Percentiles rank a stretch among this genome's conserved stretches.
phyloP scores from a whole-genome alignment of 2,329 filamentous ascomycete genomes.

The Calonectria hawksworthii region DNA sequence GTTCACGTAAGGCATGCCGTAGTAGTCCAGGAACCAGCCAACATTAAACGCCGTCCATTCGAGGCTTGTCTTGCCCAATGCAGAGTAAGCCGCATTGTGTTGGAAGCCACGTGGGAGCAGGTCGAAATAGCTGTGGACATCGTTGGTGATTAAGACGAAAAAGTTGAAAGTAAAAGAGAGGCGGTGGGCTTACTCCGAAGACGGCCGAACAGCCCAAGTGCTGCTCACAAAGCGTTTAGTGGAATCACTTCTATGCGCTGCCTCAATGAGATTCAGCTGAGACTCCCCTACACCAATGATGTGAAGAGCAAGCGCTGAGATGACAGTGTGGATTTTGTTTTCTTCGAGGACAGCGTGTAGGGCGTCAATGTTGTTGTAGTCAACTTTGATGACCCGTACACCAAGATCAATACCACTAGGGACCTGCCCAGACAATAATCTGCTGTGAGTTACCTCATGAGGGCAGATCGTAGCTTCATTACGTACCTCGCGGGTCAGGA shows the following conservation, averaged over 20 bases:
- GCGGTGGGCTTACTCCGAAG: not conserved
- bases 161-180: not conserved
- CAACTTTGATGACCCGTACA: not conserved
- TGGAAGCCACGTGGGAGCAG: not conserved
- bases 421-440: not conserved
- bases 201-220: not conserved
- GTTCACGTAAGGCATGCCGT: not conserved
- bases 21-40: not conserved
- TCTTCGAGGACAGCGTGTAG: not conserved
- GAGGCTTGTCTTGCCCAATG: not conserved
- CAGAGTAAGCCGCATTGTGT: not conserved
- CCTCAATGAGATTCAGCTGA: not conserved
- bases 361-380: not conserved
- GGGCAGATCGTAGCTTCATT: not conserved
- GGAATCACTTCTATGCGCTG: not conserved
- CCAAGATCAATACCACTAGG: not conserved
- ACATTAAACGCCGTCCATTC: not conserved
- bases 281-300: not conserved
- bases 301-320: not conserved
- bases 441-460: not conserved
- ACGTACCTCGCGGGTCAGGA: not conserved
- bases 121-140: not conserved
- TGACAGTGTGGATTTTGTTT: not conserved
- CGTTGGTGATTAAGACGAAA: not conserved
- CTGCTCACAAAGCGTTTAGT: slow-evolving; percentile 8